These are phyloP conservation scores for Hawksworthiomyces lignivorus DNA, from an alignment of 2,329 filamentous ascomycete genomes.

Conservation along the genomic window DNA sequence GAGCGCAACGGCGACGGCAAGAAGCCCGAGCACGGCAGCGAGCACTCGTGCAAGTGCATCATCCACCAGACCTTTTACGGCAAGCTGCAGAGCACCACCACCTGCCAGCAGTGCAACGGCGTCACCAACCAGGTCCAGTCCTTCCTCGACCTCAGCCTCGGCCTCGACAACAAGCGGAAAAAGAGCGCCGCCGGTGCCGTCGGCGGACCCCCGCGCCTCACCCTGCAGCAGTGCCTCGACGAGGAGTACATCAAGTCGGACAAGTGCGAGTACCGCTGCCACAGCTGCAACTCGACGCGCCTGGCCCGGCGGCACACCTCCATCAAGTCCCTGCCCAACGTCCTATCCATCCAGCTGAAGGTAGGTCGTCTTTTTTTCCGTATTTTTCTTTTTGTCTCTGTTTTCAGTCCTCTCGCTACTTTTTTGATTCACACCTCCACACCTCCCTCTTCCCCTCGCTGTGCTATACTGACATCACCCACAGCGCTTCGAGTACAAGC, in stretches of 20 bases:
- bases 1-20: slow-evolving; percentile 68
- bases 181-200: neutral
- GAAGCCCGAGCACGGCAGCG: slow-evolving; percentile 49
- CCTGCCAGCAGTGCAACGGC: slow-evolving; percentile 79
- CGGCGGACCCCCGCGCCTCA: slow-evolving; percentile 31
- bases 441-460: neutral
- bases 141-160: slow-evolving; percentile 83
- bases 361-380: slow-evolving; percentile 34
- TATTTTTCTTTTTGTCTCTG: neutral
- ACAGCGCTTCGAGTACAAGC: slow-evolving; percentile 66
- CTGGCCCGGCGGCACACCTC: slow-evolving; percentile 78
- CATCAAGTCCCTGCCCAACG: slow-evolving; percentile 78
- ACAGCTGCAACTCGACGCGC: slow-evolving; percentile 67
- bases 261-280: slow-evolving; percentile 82
- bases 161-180: slow-evolving; percentile 62
- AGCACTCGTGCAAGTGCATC: slow-evolving; percentile 73
- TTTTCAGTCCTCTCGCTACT: no score
- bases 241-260: slow-evolving; percentile 82
- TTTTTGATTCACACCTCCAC: no score
- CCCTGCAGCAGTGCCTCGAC: slow-evolving; percentile 66
- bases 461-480: no score
- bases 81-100: slow-evolving; percentile 82
- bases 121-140: slow-evolving; percentile 78
- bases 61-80: slow-evolving; percentile 94
- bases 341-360: slow-evolving; percentile 88